Evolutionary conservation across 306 rosid species (phyloP).

Genomic region (Cercis canadensis): DNA sequence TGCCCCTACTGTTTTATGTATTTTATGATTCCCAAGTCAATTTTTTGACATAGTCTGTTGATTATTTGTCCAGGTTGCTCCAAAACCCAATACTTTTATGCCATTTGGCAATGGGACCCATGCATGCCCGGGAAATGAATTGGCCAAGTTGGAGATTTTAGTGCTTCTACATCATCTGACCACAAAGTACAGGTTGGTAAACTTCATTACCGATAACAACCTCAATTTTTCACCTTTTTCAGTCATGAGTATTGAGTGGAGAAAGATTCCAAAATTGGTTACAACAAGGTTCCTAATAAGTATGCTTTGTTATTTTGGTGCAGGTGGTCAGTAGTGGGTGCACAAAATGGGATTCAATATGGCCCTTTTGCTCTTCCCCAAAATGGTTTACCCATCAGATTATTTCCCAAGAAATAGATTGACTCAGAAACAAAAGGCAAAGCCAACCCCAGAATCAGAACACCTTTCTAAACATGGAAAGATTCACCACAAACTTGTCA

Average conservation of each 20-base stretch:
- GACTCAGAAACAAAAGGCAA: not conserved
- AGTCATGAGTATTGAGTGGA: not conserved
- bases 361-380: conserved; percentile 98
- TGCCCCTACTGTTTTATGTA: not conserved
- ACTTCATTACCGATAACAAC: conserved; percentile 7
- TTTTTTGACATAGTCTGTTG: conserved; percentile 30
- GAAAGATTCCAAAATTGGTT: conserved; percentile 37
- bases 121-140: conserved; percentile 92
- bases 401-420: conserved; percentile 51
- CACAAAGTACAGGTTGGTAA: conserved; percentile 86
- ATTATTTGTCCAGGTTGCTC: conserved; percentile 64
- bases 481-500: conserved; percentile 31
- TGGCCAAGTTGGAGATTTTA: conserved; percentile 91
- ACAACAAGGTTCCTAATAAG: conserved; percentile 25
- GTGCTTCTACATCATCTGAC: conserved; percentile 90
- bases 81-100: conserved; percentile 87
- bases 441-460: conserved; percentile 31
- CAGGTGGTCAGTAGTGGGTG: conserved; percentile 78
- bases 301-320: conserved; percentile 34
- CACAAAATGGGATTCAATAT: conserved; percentile 87
- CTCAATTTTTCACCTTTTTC: not conserved
- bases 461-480: conserved; percentile 44
- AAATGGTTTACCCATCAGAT: conserved; percentile 83
- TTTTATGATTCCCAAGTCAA: not conserved
- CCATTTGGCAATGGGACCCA: conserved; percentile 99